Conservation (phyloP, 140 eudicot species). For the Erigeron philadelphicus region DNA sequence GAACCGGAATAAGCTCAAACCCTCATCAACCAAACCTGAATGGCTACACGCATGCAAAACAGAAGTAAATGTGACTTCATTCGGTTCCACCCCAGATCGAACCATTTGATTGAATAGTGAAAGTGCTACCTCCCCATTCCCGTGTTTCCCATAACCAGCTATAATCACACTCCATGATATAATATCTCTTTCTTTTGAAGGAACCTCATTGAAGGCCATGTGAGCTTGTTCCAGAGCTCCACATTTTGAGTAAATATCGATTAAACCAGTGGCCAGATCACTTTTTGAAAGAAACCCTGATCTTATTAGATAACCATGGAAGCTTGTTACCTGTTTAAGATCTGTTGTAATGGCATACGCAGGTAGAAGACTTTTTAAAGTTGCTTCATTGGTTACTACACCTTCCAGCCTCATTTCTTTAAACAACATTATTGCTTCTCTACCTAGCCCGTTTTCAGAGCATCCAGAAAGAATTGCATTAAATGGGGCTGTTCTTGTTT, state of each 20-base stretch:
- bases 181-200: slow-evolving; percentile 44
- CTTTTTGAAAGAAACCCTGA: slow-evolving; percentile 56
- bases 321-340: slow-evolving; percentile 45
- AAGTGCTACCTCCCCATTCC: slow-evolving; percentile 55
- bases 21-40: slow-evolving; percentile 78
- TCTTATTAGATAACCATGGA: slow-evolving; percentile 55
- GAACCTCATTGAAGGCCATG: slow-evolving; percentile 42
- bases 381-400: slow-evolving; percentile 57
- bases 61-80: slow-evolving; percentile 76
- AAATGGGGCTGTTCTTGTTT: slow-evolving; percentile 59
- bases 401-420: slow-evolving; percentile 50
- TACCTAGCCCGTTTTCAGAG: slow-evolving; percentile 42
- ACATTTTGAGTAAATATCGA: slow-evolving; percentile 68
- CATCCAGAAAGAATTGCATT: slow-evolving; percentile 74
- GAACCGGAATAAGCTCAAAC: slow-evolving; percentile 45
- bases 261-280: slow-evolving; percentile 55
- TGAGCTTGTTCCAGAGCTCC: slow-evolving; percentile 60
- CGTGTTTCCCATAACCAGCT: slow-evolving; percentile 79
- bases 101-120: slow-evolving; percentile 60
- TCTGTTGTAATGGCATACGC: slow-evolving; percentile 63
- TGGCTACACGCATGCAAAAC: slow-evolving; percentile 84
- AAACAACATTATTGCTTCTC: slow-evolving; percentile 52
- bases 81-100: slow-evolving; percentile 58
- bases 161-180: slow-evolving; percentile 68
- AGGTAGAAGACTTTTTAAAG: slow-evolving; percentile 64